Percentiles rank a stretch among this genome's conserved stretches.
Conservation (phyloP, 768 basidiomycete species). For the Pleurotus eryngii region DNA sequence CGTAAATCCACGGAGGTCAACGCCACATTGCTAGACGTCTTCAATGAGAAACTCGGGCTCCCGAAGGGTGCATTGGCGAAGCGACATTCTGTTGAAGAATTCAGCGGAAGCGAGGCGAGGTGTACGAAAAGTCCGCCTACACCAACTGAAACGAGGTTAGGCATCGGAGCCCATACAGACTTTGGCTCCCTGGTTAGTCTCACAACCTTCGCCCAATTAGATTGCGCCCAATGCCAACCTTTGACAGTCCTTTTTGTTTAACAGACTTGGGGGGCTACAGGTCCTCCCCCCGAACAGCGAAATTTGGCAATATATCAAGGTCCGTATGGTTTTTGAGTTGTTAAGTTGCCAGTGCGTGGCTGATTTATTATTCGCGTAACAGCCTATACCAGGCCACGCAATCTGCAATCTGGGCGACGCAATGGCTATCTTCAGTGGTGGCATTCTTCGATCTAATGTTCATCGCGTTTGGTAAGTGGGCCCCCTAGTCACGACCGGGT, state of each 20-base stretch:
- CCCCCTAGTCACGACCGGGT: background rate
- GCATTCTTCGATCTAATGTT: conserved; percentile 47
- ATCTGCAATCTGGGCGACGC: conserved; percentile 51
- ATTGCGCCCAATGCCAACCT: background rate
- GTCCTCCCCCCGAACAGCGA: conserved; percentile 35
- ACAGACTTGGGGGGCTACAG: conserved; percentile 43
- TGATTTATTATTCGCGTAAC: too few species aligned
- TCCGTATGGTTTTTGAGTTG: conserved; percentile 8
- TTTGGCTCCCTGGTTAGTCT: conserved; percentile 6
- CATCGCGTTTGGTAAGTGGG: conserved; percentile 45
- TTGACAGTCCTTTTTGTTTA: conserved; percentile 34
- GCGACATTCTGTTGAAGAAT: conserved; percentile 40
- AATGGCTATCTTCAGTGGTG: conserved; percentile 45
- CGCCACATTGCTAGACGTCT: conserved; percentile 46
- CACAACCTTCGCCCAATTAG: background rate
- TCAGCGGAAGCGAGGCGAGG: conserved; percentile 57
- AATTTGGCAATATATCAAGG: conserved; percentile 41
- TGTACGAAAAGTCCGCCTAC: conserved; percentile 47
- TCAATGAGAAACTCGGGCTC: conserved; percentile 55
- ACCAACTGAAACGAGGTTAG: conserved; percentile 27
- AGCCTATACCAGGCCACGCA: conserved; percentile 41
- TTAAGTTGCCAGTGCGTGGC: too few species aligned
- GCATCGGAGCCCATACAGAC: conserved; percentile 46
- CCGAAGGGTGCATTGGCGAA: conserved; percentile 41
- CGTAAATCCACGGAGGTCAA: conserved; percentile 56